Evolutionary conservation across 441 rosid genomes (phyloP).

Genomic region (Theobroma grandiflorum): DNA sequence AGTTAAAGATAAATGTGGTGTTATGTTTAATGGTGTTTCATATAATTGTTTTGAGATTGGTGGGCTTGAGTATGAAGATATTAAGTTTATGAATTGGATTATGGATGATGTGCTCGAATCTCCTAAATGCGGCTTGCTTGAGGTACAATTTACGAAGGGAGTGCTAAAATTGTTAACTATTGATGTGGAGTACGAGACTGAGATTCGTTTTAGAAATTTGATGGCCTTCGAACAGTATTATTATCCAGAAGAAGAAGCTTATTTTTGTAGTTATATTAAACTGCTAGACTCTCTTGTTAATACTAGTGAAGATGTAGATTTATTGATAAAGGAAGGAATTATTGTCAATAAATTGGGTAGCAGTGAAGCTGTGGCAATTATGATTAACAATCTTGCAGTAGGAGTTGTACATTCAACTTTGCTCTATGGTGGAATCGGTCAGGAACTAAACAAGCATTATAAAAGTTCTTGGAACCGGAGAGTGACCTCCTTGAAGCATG

Average conservation of each 20-base stretch:
- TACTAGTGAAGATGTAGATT: not conserved
- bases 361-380: not conserved
- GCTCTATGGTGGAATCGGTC: too few species aligned
- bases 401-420: too few species aligned
- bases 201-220: not conserved
- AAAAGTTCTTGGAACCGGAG: not conserved
- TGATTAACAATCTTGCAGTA: not conserved
- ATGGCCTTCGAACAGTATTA: conserved; percentile 25
- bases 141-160: too few species aligned
- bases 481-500: not conserved
- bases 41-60: too few species aligned
- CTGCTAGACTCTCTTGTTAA: conserved; percentile 15
- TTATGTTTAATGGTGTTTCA: too few species aligned
- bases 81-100: too few species aligned
- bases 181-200: too few species aligned
- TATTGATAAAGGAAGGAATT: not conserved
- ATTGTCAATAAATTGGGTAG: not conserved
- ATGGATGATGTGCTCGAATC: too few species aligned
- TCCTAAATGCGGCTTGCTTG: too few species aligned
- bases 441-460: not conserved
- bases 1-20: too few species aligned
- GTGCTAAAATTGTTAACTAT: too few species aligned
- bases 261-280: not conserved
- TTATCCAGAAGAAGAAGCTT: not conserved
- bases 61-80: too few species aligned